Percentiles rank a stretch among this genome's conserved stretches.
Evolutionary conservation across 2,329 filamentous ascomycete species (phyloP).

Genomic region (Phialophora chinensis): DNA sequence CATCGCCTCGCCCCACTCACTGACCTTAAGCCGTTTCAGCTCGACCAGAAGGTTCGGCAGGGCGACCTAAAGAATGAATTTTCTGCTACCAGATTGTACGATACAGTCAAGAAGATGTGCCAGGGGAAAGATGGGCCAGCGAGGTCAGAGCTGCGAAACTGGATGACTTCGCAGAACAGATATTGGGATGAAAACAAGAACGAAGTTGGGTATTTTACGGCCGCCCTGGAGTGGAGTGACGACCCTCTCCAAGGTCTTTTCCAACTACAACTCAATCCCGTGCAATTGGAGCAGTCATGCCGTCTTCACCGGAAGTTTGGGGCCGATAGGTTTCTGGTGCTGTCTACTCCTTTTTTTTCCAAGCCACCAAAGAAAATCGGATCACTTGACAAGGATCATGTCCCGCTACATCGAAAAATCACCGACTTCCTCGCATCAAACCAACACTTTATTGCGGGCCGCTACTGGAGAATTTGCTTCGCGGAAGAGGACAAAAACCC

Average conservation of each 20-base stretch:
- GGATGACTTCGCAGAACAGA: constrained; percentile 14
- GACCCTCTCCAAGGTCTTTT: constrained; percentile 45
- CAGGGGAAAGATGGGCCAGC: not conserved
- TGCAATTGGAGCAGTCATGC: constrained; percentile 51
- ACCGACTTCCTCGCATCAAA: constrained; percentile 49
- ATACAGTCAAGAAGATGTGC: constrained; percentile 9
- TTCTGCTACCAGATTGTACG: not conserved
- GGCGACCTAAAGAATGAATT: not conserved
- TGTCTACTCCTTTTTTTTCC: constrained; percentile 45
- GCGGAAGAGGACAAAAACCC: constrained; percentile 48
- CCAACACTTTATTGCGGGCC: constrained; percentile 49
- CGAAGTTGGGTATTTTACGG: constrained; percentile 49
- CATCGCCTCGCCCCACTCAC: constrained; percentile 21
- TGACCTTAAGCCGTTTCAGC: constrained; percentile 17
- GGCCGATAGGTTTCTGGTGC: constrained; percentile 53
- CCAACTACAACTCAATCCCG: constrained; percentile 49
- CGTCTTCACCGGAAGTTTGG: constrained; percentile 55
- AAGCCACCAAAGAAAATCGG: constrained; percentile 21
- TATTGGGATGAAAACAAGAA: constrained; percentile 33
- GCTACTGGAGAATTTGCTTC: constrained; percentile 54
- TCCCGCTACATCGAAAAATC: constrained; percentile 44
- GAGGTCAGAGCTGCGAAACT: constrained; percentile 17
- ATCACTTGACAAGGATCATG: constrained; percentile 18
- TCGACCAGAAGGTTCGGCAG: constrained; percentile 11
- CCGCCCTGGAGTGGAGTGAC: constrained; percentile 49